Conservation (phyloP, 129 eudicot species). For the Cynara cardunculus region DNA sequence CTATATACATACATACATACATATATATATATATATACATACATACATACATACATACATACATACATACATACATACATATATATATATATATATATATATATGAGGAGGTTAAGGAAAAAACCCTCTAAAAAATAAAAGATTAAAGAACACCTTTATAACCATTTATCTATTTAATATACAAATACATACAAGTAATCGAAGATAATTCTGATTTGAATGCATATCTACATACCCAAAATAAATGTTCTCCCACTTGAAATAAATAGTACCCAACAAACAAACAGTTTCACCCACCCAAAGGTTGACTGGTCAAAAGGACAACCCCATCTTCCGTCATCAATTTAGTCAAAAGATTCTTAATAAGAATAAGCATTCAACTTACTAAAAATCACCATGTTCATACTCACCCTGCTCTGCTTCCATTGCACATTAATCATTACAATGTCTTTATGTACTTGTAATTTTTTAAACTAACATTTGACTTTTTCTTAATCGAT, state of each 20-base stretch:
- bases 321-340: conserved; percentile 32
- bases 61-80: no score
- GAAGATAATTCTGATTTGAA: no score
- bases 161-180: no score
- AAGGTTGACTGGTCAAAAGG: conserved; percentile 39
- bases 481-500: neutral
- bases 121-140: no score
- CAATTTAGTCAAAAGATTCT: conserved; percentile 41
- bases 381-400: conserved; percentile 22
- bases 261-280: neutral
- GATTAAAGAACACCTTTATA: no score
- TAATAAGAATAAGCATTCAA: conserved; percentile 15
- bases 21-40: no score
- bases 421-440: neutral
- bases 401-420: conserved; percentile 3
- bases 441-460: neutral
- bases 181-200: no score
- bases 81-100: no score
- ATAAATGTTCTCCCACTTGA: conserved; percentile 12
- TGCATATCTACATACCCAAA: no score
- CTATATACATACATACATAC: no score
- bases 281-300: conserved; percentile 1
- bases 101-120: no score
- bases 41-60: no score
- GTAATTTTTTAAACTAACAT: neutral